Evolutionary conservation across 345 rosid genomes (phyloP), one percentile per base, ranked within the genome.

Genomic region (Salix udensis): DNA sequence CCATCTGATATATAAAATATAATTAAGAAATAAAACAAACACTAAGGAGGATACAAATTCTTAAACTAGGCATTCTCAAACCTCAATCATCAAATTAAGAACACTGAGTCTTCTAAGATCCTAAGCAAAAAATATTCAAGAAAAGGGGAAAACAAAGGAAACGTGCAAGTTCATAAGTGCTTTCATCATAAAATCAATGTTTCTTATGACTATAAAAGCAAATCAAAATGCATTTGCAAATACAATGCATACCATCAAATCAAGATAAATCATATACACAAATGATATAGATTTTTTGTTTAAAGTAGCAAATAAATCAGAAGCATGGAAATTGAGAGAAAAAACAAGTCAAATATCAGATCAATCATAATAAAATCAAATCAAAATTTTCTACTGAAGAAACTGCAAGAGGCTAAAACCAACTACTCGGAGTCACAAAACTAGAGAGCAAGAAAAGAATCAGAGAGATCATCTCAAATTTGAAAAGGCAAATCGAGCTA

Each of bases 1-100:
- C 0, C 55, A 23, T 66, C 69, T 61, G 55, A 73, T 28, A 69
- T 46, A 11, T 72, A 58, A 65, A 84, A 37, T 68, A 70, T 36
- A 61, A 58, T 3, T 6, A 79, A 55, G 19, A 36, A 8, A 50
- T 28, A 24, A 64, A 52, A 14, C n/a, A 42, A 40, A 67, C 3
- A 24, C 46, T 71, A 23, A 16, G 23, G 34, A 61, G 48, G 28
- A 58, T 24, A 15, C 18, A 46, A 21, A 30, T 48, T 71, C 7
- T 31, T 52, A 60, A 16, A 60, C 30, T 39, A 36, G 18, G 30
- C 7, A 73, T 61, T n/a, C 16, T 58, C 11, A 65, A 69, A 73
- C 4, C 19, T 11, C 18, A 48, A 68, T 12, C 13, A 48, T 18
- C 24, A 65, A 26, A 31, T 64, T 55, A 55, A 46, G n/a, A 44